Conservation (phyloP, 2,329 filamentous ascomycete species). For the Colletotrichum sp. region DNA sequence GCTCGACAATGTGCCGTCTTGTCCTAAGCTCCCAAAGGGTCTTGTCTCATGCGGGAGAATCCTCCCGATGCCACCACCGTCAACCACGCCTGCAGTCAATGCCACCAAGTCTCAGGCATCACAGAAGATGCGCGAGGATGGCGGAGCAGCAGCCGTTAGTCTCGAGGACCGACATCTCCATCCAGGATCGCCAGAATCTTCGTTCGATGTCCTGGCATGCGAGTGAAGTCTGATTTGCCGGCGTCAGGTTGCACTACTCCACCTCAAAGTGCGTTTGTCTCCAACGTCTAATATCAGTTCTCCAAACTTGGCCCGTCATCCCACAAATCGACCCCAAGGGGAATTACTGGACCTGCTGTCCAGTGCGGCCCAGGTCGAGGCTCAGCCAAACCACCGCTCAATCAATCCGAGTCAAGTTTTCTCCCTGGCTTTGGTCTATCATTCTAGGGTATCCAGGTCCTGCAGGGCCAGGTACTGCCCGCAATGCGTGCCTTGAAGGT, state of each 20-base stretch:
- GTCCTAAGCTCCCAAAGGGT: neutral
- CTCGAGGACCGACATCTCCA: neutral
- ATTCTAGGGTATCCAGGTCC: neutral
- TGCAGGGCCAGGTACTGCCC: neutral
- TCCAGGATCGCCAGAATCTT: neutral
- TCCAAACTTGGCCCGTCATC: conserved; percentile 3
- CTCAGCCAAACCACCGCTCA: neutral
- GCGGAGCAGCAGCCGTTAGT: neutral
- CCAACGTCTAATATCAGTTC: neutral
- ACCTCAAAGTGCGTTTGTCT: neutral
- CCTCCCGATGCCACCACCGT: neutral
- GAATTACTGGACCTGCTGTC: conserved; percentile 3
- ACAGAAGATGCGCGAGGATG: neutral
- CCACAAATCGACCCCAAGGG: conserved; percentile 15
- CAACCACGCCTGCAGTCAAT: neutral
- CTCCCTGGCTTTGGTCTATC: neutral
- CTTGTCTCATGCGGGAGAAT: neutral
- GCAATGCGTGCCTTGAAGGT: neutral
- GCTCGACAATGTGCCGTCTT: neutral
- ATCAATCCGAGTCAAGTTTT: neutral
- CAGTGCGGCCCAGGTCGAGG: neutral
- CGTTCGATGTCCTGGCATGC: neutral
- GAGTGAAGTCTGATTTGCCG: neutral
- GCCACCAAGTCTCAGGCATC: neutral
- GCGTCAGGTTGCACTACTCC: neutral